Base-by-base conservation (phyloP, 345 rosid genomes). In the Cardamine resedifolia region DNA sequence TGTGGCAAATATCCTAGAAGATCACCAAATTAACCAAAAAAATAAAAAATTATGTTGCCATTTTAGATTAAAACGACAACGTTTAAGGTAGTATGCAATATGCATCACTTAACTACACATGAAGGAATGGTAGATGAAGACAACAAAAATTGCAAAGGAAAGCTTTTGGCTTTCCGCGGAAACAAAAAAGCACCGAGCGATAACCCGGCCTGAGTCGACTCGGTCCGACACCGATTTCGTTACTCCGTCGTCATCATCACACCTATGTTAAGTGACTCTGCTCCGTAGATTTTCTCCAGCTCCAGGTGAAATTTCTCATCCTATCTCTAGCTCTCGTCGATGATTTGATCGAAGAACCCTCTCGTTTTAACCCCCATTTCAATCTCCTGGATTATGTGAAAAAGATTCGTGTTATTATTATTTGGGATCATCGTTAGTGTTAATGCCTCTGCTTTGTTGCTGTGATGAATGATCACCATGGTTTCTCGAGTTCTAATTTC, bases 251-350 rank as follows among this genome's bases (percentile, higher is more conserved):
- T 64, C 61, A n/a, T 27, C 44, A n/a, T n/a, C n/a, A 31, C 48
- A 21, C 51, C 66, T 23, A 64, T 71, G 80, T 31, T 5, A 57
- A 18, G 44, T 70, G 39, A 64, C 58, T 59, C 74, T 19, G 20
- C 28, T 76, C 58, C 56, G 51, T 64, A 47, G 61, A 56, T 76
- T 34, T 70, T 64, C 63, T 64, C 49, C 58, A 57, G 33, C 15
- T 64, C 6, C 63, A 71, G 68, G 80, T 77, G 57, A 71, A 43
- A 33, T 57, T 43, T 23, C 72, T 58, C 72, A 24, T 71, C 76
- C 64, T 51, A 58, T 77, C 57, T 56, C 56, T 49, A 19, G 7
- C 27, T 53, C 27, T 14, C 43, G 26, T 11, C 36, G n/a, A 41
- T 19, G 5, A 14, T 68, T 44, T 23, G 26, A 58, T 67, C 48